Evolutionary conservation across 192 early-diverging fungal species (phyloP).

Genomic region (Umbelopsis isabellina): DNA sequence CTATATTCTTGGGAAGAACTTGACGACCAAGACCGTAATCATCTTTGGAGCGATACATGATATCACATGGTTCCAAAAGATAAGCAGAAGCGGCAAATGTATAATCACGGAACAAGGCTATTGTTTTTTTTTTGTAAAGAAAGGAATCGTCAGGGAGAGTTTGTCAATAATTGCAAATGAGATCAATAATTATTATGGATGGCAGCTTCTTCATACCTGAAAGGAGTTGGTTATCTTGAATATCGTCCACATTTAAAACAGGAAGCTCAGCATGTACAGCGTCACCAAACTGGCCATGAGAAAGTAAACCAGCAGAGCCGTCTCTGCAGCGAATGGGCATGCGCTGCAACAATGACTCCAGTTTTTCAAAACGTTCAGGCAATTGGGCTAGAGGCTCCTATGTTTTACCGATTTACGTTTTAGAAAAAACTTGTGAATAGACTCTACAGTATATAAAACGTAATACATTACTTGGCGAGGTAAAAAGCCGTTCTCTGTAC

Average conservation of each 20-base stretch:
- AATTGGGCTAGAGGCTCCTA: constrained; percentile 72
- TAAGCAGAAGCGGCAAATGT: constrained; percentile 88
- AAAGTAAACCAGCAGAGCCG: constrained; percentile 74
- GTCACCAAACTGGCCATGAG: constrained; percentile 78
- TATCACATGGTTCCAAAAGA: constrained; percentile 88
- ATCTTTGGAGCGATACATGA: constrained; percentile 67
- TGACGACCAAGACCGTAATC: constrained; percentile 82
- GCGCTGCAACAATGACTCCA: constrained; percentile 73
- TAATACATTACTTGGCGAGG: constrained; percentile 44
- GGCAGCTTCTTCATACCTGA: constrained; percentile 47
- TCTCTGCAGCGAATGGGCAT: constrained; percentile 77
- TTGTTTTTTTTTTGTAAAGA: not conserved
- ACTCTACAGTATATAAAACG: not conserved
- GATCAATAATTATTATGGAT: not conserved
- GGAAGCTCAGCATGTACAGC: constrained; percentile 75
- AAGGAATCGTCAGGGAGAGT: not conserved
- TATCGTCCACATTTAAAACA: constrained; percentile 70
- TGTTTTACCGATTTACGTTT: not conserved
- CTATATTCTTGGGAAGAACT: constrained; percentile 76
- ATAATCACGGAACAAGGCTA: constrained; percentile 87
- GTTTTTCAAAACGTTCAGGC: constrained; percentile 67
- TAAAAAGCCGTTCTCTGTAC: constrained; percentile 59
- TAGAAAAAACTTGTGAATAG: not conserved
- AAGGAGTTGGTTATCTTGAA: constrained; percentile 73
- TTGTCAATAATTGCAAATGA: no score